Evolutionary conservation across 83 land plant species (phyloP), one percentile per base, ranked within the genome.

Genomic region (Thuja plicata): DNA sequence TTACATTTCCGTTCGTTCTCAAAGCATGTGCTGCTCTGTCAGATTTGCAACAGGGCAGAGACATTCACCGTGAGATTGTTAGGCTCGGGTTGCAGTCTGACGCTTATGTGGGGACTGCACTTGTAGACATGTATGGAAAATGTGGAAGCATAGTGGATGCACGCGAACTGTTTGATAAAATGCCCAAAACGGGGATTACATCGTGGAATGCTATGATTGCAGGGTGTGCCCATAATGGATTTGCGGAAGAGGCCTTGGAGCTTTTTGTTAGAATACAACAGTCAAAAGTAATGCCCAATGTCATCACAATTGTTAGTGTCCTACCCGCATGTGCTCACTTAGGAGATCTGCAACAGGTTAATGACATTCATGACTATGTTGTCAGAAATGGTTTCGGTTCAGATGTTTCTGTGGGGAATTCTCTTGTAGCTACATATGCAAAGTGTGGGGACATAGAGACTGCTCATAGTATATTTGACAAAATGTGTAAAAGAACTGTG

Each of bases 181-280:
- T 93, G 30, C 70, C 74, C 32, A 50, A 84, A 46, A 92, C 50
- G 84, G 95, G 91, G 89, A 32, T 89, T 16, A 89, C 92, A 87
- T 90, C 94, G n/a, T 93, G 95, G 95, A 91, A 91, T 89, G 95
- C 95, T 30, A 86, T 93, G 87, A 93, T 93, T 41, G 86, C 93
- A n/a, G 88, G 89, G 5, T 89, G 52, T 70, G 89, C 54, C 12
- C 95, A 93, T 45, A 41, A 90, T 35, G 94, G 91, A 15, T 82
- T 70, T 73, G 87, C 90, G 0, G 71, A 85, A 66, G 92, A 92
- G 55, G 95, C 94, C n/a, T 34, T 95, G 27, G 62, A 57, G 76
- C 84, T 93, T 30, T 93, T 93, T 48, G 76, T 55, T 35, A 87
- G 90, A 15, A 93, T 93, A 92, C 90, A 73, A 71, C 45, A 66